phyloP scores from a whole-genome alignment of 1,284 basidiomycete species.

The Rhodotorula sp. region DNA sequence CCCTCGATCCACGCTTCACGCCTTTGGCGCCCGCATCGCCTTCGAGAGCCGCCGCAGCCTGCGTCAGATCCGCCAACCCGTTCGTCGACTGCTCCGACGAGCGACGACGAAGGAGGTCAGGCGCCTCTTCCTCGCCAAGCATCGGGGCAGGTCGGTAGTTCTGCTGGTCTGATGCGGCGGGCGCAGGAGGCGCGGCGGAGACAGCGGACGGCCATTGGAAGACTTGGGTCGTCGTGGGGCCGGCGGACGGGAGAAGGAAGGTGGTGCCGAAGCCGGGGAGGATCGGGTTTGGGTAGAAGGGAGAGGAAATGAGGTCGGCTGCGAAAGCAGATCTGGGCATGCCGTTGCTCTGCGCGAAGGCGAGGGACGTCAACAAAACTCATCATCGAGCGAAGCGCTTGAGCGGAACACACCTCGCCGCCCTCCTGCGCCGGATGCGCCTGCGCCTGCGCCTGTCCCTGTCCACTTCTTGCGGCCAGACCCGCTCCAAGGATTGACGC shows the following conservation, averaged over 20 bases:
- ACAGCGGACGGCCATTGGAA: neutral
- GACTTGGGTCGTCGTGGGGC: neutral
- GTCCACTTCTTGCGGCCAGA: neutral
- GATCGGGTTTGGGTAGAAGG: slow-evolving; percentile 16
- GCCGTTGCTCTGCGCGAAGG: slow-evolving; percentile 5
- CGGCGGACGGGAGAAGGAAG: neutral
- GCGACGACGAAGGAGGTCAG: slow-evolving; percentile 1
- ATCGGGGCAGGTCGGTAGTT: slow-evolving; percentile 5
- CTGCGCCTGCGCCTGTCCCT: neutral
- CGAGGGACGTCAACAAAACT: no score
- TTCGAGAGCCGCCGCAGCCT: neutral
- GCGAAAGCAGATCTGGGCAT: slow-evolving; percentile 23
- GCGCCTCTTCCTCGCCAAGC: slow-evolving; percentile 8
- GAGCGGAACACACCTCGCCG: slow-evolving; percentile 9
- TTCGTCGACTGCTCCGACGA: neutral
- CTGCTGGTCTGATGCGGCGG: neutral
- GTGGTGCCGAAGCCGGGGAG: neutral
- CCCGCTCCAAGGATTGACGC: slow-evolving; percentile 22
- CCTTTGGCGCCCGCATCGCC: neutral
- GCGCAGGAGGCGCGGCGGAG: neutral
- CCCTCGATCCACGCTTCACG: neutral
- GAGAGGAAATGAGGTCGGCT: slow-evolving; percentile 33
- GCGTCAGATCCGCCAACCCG: slow-evolving; percentile 1
- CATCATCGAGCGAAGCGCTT: neutral
- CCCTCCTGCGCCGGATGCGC: neutral